Percentiles rank a stretch among this genome's conserved stretches.
These are phyloP conservation scores for Blastomyces silverae DNA, from an alignment of 2,329 filamentous ascomycete genomes.

Conservation along the genomic window DNA sequence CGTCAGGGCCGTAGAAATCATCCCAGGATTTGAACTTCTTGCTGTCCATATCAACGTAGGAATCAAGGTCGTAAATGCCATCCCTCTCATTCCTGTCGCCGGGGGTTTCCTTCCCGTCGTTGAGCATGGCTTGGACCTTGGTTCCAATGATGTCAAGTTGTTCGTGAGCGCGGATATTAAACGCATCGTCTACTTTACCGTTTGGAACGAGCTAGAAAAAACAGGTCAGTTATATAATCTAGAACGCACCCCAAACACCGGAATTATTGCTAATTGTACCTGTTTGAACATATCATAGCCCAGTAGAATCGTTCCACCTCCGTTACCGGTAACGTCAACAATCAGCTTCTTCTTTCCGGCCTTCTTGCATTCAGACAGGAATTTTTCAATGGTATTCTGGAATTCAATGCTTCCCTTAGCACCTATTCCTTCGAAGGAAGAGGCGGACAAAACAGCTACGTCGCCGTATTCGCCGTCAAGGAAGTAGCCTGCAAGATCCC, in stretches of 20 bases:
- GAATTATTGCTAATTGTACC: conserved; percentile 16
- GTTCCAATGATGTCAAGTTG: conserved; percentile 34
- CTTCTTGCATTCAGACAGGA: conserved; percentile 44
- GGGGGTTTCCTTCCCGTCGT: conserved; percentile 14
- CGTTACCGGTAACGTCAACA: conserved; percentile 57
- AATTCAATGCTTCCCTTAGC: conserved; percentile 27
- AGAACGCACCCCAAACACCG: not conserved
- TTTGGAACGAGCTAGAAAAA: conserved; percentile 43
- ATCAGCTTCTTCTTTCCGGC: conserved; percentile 55
- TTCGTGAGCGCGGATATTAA: conserved; percentile 44
- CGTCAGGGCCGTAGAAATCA: conserved; percentile 23
- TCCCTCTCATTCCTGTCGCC: conserved; percentile 16
- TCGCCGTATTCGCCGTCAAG: conserved; percentile 37
- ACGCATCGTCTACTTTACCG: conserved; percentile 40
- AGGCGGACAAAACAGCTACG: conserved; percentile 42
- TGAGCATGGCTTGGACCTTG: conserved; percentile 23
- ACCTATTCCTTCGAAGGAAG: conserved; percentile 32
- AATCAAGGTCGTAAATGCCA: conserved; percentile 18
- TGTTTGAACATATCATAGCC: conserved; percentile 49
- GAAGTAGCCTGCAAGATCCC: conserved; percentile 42
- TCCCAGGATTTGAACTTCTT: conserved; percentile 38
- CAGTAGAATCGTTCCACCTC: conserved; percentile 48
- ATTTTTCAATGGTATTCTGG: conserved; percentile 36
- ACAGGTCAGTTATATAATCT: not conserved
- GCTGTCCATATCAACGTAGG: conserved; percentile 27